These are phyloP conservation scores for Postia placenta DNA, from an alignment of 768 basidiomycete genomes.

Conservation along the genomic window DNA sequence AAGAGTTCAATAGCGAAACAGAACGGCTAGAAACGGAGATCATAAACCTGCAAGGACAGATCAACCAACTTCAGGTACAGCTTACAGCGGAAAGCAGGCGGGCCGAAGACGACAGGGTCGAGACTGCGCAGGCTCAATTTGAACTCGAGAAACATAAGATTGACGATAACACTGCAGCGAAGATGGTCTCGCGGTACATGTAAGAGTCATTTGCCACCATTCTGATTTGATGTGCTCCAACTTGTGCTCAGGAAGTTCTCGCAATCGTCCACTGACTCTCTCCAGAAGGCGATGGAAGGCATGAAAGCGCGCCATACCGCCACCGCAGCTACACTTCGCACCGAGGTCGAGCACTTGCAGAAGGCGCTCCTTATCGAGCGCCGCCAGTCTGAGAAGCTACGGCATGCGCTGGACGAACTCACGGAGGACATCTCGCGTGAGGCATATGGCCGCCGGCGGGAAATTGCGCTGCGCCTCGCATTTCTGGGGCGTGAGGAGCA, in stretches of 20 bases:
- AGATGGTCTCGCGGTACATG: constrained; percentile 86
- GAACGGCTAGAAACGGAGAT: constrained; percentile 40
- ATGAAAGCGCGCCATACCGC: constrained; percentile 59
- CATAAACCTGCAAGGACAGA: constrained; percentile 35
- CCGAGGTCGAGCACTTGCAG: constrained; percentile 41
- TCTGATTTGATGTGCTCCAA: neutral
- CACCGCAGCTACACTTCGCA: constrained; percentile 49
- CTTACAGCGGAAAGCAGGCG: constrained; percentile 41
- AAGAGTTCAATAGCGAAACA: constrained; percentile 44
- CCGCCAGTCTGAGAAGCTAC: constrained; percentile 41
- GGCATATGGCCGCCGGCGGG: constrained; percentile 64
- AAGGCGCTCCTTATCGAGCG: constrained; percentile 39
- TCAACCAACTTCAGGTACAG: constrained; percentile 35
- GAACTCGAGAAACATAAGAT: constrained; percentile 50
- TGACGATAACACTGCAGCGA: constrained; percentile 72
- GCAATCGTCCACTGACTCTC: constrained; percentile 60
- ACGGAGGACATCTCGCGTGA: constrained; percentile 69
- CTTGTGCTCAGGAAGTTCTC: constrained; percentile 64
- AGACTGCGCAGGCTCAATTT: constrained; percentile 39
- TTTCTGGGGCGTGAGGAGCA: constrained; percentile 62
- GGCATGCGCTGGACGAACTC: constrained; percentile 59
- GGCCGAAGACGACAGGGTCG: constrained; percentile 35
- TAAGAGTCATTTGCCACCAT: constrained; percentile 28
- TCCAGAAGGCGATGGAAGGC: constrained; percentile 54
- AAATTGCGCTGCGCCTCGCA: constrained; percentile 58